These are phyloP conservation scores for Dioszegia hungarica DNA, from an alignment of 768 basidiomycete genomes.

Conservation along the genomic window DNA sequence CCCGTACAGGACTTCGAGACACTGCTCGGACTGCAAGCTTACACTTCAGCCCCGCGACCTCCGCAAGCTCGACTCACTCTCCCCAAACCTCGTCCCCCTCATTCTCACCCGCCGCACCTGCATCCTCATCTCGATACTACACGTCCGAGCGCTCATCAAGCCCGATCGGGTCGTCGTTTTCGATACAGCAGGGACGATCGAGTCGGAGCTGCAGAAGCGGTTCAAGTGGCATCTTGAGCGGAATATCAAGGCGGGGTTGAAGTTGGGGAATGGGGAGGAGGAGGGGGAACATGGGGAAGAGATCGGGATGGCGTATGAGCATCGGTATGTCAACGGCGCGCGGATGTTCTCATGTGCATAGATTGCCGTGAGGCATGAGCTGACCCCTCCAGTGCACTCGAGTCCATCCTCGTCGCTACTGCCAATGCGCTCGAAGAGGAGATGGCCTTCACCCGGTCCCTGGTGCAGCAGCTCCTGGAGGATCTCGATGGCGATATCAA, in stretches of 20 bases:
- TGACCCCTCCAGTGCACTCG: slow-evolving; percentile 67
- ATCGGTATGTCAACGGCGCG: slow-evolving; percentile 41
- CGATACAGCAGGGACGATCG: slow-evolving; percentile 73
- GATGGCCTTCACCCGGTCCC: slow-evolving; percentile 83
- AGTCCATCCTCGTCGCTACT: slow-evolving; percentile 86
- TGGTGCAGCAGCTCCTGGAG: slow-evolving; percentile 81
- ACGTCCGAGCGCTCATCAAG: slow-evolving; percentile 91
- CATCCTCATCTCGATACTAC: slow-evolving; percentile 87
- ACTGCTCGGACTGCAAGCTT: background rate
- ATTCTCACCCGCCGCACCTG: slow-evolving; percentile 84
- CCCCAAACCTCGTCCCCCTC: slow-evolving; percentile 90
- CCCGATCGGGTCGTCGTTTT: slow-evolving; percentile 86
- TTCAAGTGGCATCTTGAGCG: slow-evolving; percentile 42
- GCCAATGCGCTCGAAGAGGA: slow-evolving; percentile 90
- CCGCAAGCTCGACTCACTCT: slow-evolving; percentile 89
- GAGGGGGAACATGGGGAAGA: slow-evolving; percentile 25
- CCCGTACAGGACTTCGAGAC: background rate
- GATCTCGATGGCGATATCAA: slow-evolving; percentile 95
- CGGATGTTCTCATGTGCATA: background rate
- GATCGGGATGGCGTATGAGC: slow-evolving; percentile 38
- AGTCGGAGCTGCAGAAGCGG: slow-evolving; percentile 30
- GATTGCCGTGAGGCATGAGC: background rate
- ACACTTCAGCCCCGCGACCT: slow-evolving; percentile 76
- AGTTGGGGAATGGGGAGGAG: slow-evolving; percentile 4
- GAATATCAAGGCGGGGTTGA: slow-evolving; percentile 38